phyloP scores from a whole-genome alignment of 345 rosid genomes.

The Schrenkiella parvula region DNA sequence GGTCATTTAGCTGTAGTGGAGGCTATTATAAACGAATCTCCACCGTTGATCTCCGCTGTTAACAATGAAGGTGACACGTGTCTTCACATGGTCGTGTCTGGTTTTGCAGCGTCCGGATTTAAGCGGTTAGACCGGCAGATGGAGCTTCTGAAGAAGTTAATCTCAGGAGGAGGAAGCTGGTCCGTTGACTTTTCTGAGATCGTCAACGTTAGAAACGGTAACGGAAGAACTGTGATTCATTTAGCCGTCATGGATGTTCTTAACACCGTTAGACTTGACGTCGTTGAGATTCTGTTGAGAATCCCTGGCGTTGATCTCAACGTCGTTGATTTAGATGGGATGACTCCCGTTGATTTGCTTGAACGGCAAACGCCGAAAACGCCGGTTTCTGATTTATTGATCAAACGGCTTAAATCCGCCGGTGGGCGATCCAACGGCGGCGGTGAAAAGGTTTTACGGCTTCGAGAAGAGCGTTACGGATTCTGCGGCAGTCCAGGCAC shows the following conservation, averaged over 20 bases:
- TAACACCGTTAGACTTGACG: slow-evolving; percentile 43
- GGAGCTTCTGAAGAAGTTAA: slow-evolving; percentile 60
- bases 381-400: slow-evolving; percentile 62
- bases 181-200: slow-evolving; percentile 37
- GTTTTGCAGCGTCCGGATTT: slow-evolving; percentile 70
- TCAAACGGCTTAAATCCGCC: slow-evolving; percentile 74
- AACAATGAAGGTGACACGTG: slow-evolving; percentile 74
- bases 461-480: slow-evolving; percentile 55
- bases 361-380: slow-evolving; percentile 57
- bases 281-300: slow-evolving; percentile 70
- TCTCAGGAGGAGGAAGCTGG: slow-evolving; percentile 31
- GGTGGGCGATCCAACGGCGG: slow-evolving; percentile 60
- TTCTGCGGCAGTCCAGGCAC: slow-evolving; percentile 78
- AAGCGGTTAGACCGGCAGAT: slow-evolving; percentile 67
- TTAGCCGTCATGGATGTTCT: slow-evolving; percentile 61
- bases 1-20: slow-evolving; percentile 61
- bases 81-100: slow-evolving; percentile 84
- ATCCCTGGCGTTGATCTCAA: slow-evolving; percentile 55
- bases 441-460: slow-evolving; percentile 43
- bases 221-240: slow-evolving; percentile 81
- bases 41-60: slow-evolving; percentile 38
- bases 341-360: slow-evolving; percentile 85
- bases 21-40: slow-evolving; percentile 48
- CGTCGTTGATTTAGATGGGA: slow-evolving; percentile 55
- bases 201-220: slow-evolving; percentile 58